Evolutionary conservation across 495 filamentous ascomycete genomes (phyloP).

Genomic region (Trichoderma erinaceum): DNA sequence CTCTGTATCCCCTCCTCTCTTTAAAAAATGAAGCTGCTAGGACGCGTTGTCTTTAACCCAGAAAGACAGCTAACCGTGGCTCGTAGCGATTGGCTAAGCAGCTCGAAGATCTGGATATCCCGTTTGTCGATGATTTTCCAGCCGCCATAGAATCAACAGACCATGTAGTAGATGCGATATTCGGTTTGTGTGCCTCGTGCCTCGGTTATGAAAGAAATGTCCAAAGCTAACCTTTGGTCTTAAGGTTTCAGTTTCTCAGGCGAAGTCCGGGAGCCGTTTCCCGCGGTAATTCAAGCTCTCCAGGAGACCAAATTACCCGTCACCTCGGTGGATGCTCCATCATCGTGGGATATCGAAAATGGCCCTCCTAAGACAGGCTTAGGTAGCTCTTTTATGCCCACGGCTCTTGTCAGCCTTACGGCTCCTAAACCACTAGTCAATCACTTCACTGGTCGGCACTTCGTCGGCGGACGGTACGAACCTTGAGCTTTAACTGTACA

Average conservation of each 20-base stretch:
- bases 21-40: too few species aligned
- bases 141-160: constrained; percentile 58
- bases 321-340: constrained; percentile 84
- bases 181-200: constrained; percentile 49
- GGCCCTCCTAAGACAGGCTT: constrained; percentile 76
- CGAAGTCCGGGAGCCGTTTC: constrained; percentile 84
- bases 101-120: constrained; percentile 71
- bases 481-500: constrained; percentile 10
- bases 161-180: constrained; percentile 89
- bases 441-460: constrained; percentile 78
- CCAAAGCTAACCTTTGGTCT: neutral
- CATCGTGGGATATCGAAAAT: constrained; percentile 83
- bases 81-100: constrained; percentile 72
- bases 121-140: constrained; percentile 77
- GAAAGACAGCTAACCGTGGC: constrained; percentile 21
- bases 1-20: neutral
- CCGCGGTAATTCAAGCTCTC: constrained; percentile 68
- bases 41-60: neutral
- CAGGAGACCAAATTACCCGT: constrained; percentile 67
- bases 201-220: constrained; percentile 15
- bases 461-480: constrained; percentile 68
- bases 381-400: constrained; percentile 72
- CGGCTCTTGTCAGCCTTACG: constrained; percentile 77
- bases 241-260: constrained; percentile 89
- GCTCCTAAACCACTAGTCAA: constrained; percentile 91